Base-by-base conservation (phyloP, 768 basidiomycete species). In the Hygrophoropsis aurantiaca region DNA sequence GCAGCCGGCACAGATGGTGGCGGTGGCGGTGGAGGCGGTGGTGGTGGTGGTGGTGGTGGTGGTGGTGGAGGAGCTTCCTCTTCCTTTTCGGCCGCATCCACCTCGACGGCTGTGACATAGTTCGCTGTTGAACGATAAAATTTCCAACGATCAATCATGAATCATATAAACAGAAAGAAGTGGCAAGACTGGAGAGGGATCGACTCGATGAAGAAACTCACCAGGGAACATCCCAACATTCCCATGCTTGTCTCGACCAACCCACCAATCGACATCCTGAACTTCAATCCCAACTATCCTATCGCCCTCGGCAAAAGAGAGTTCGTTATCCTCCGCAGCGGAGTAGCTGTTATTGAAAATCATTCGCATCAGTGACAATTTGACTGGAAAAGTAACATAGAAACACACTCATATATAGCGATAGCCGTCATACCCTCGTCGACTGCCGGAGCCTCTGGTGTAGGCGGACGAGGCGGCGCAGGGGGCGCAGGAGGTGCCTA, bases 201-300 rank as follows among this genome's bases (percentile, higher is more conserved):
- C n/a, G n/a, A n/a, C n/a, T n/a, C n/a, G n/a, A n/a, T n/a, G n/a
- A n/a, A n/a, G n/a, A n/a, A 9, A 67, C 80, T 35, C 53, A 88
- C 86, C 85, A 53, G 89, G 87, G 79, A 90, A 90, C 58, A 89
- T 69, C 18, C 89, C 90, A 40, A 72, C 58, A 32, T 78, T 68
- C 1, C 85, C 85, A 44, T 72, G 60, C 25, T 60, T 39, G 54
- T 80, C 78, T 56, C 68, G 78, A 3, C 90, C 90, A 52, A 83
- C 74, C 90, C 90, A 93, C 91, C 90, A 93, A 55, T 90, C 90
- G n/a, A 91, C 90, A 7, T 81, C 84, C 5, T 80, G 82, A 44
- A 84, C 82, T 58, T 91, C 88, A 44, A 97, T 88, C 46, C 85
- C 74, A 15, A 72, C 75, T 60, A 97, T 89, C 46, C 73, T 69